These are phyloP conservation scores for Penicillium silybi DNA, from an alignment of 495 filamentous ascomycete genomes.

Conservation along the genomic window DNA sequence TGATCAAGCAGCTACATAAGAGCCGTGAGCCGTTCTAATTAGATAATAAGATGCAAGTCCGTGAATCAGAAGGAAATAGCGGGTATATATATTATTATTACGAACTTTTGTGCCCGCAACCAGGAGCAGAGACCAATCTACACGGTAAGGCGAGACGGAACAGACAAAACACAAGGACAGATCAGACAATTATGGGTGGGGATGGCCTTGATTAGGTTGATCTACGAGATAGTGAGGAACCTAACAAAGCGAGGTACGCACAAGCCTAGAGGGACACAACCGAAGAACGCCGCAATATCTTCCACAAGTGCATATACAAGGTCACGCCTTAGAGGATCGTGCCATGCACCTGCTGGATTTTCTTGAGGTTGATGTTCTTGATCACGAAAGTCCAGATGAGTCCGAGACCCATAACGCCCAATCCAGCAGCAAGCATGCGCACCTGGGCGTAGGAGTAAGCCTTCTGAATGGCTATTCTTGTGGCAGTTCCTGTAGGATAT, in stretches of 20 bases:
- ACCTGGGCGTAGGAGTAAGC: conserved; percentile 54
- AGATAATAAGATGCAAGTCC: background rate
- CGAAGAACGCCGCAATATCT: background rate
- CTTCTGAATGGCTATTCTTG: conserved; percentile 45
- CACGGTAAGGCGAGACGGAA: background rate
- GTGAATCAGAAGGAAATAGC: background rate
- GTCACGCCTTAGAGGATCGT: conserved; percentile 1
- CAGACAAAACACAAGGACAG: background rate
- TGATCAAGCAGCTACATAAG: no score
- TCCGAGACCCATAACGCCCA: conserved; percentile 40
- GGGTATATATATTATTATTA: background rate
- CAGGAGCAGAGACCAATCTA: background rate
- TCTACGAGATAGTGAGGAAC: background rate
- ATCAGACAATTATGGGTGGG: background rate
- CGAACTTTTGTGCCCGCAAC: background rate
- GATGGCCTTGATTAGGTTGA: background rate
- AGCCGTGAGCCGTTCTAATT: no score
- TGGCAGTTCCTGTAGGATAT: conserved; percentile 44
- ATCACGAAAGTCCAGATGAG: conserved; percentile 41
- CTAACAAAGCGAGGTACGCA: background rate
- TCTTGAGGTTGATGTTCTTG: conserved; percentile 51
- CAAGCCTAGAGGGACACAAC: background rate
- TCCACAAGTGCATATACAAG: background rate
- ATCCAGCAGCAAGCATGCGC: conserved; percentile 48
- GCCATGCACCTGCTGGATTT: conserved; percentile 36